These are phyloP conservation scores for Knoxdaviesia proteae DNA, from an alignment of 2,329 filamentous ascomycete species.

Conservation along the genomic window DNA sequence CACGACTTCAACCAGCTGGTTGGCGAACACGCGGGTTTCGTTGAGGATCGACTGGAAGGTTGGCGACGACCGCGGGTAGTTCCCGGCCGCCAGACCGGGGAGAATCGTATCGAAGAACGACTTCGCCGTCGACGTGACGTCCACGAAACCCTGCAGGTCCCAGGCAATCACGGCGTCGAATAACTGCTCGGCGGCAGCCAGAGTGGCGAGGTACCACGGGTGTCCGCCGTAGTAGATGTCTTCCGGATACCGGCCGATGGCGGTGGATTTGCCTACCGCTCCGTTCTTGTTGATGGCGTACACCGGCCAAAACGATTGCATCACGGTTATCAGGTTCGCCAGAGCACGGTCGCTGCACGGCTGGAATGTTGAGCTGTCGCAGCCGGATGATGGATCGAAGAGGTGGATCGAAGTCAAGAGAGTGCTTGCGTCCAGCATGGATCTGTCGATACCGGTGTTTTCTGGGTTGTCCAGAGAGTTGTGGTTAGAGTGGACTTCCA, in stretches of 20 bases:
- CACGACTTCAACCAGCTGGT: slow-evolving; percentile 40
- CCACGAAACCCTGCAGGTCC: slow-evolving; percentile 40
- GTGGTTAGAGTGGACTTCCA: too few species aligned
- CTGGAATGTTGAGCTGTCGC: slow-evolving; percentile 55
- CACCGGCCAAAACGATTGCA: slow-evolving; percentile 51
- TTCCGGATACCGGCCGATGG: slow-evolving; percentile 47
- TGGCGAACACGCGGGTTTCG: slow-evolving; percentile 36
- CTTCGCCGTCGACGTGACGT: slow-evolving; percentile 42
- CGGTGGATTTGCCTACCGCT: slow-evolving; percentile 33
- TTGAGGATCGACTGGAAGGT: slow-evolving; percentile 33
- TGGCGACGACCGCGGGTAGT: slow-evolving; percentile 27
- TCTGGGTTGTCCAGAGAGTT: too few species aligned
- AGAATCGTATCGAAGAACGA: slow-evolving; percentile 51
- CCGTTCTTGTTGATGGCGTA: slow-evolving; percentile 52
- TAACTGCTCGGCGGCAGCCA: slow-evolving; percentile 61
- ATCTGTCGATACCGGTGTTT: slow-evolving; percentile 34
- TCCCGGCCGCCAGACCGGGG: slow-evolving; percentile 36
- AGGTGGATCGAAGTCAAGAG: slow-evolving; percentile 44
- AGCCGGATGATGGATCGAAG: slow-evolving; percentile 46
- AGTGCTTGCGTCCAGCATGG: slow-evolving; percentile 52
- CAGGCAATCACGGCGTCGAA: slow-evolving; percentile 59
- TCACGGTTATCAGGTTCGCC: slow-evolving; percentile 55
- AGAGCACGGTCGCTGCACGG: slow-evolving; percentile 51
- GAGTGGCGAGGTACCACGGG: slow-evolving; percentile 60
- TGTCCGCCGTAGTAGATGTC: slow-evolving; percentile 62